Evolutionary conservation across 2,329 filamentous ascomycete genomes (phyloP).

Genomic region (Fusarium sp.): DNA sequence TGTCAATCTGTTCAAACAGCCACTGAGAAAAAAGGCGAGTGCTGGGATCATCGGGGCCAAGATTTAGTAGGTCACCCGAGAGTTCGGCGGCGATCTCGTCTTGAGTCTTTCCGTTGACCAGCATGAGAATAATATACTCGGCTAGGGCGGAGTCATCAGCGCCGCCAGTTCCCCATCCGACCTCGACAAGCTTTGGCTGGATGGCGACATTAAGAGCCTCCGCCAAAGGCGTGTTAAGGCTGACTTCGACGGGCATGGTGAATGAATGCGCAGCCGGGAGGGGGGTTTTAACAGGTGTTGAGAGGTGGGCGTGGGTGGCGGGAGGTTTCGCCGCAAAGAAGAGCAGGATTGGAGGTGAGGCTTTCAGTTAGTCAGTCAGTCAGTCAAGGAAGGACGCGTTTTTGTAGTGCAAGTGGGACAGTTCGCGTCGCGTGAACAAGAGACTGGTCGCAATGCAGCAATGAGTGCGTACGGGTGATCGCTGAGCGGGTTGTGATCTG

Average conservation of each 20-base stretch:
- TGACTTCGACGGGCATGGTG: conserved; percentile 81
- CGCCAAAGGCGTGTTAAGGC: conserved; percentile 83
- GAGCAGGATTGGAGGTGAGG: conserved; percentile 25
- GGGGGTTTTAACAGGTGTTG: conserved; percentile 7
- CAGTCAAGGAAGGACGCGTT: conserved; percentile 38
- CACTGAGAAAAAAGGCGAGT: conserved; percentile 87
- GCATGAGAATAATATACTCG: conserved; percentile 97
- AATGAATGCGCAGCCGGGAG: conserved; percentile 23
- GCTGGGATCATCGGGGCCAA: conserved; percentile 83
- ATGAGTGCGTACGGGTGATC: conserved; percentile 15
- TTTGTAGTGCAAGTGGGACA: conserved; percentile 21
- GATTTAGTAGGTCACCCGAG: conserved; percentile 83
- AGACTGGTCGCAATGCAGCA: conserved; percentile 33
- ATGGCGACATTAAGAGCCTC: conserved; percentile 84
- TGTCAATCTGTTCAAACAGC: conserved; percentile 89
- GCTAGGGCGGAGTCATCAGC: conserved; percentile 83
- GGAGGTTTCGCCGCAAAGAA: conserved; percentile 36
- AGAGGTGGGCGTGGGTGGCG: conserved; percentile 32
- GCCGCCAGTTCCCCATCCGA: conserved; percentile 88
- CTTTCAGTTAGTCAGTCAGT: conserved; percentile 29
- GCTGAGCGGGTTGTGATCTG: conserved; percentile 26
- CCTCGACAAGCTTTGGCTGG: conserved; percentile 90
- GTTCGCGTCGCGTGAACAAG: conserved; percentile 44
- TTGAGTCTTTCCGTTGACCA: conserved; percentile 93
- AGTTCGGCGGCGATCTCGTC: conserved; percentile 90